Percentiles rank a stretch among this genome's conserved stretches.
phyloP scores from a whole-genome alignment of 331 rosid genomes.

The Dryas integrifolia region DNA sequence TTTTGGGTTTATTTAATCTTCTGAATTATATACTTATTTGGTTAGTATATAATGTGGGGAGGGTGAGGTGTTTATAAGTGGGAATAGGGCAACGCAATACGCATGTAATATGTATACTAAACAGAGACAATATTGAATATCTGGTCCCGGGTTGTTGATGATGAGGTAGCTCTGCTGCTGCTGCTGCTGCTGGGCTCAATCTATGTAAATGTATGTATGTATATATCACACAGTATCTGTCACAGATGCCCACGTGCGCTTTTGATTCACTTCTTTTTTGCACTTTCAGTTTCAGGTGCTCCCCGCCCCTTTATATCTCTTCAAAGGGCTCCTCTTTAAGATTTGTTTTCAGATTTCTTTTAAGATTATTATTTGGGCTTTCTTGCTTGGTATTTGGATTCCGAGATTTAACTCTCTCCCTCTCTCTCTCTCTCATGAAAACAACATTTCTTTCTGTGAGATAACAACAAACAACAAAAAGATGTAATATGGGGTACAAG shows the following conservation, averaged over 20 bases:
- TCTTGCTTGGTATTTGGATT: conserved; percentile 31
- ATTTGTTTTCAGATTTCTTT: conserved; percentile 17
- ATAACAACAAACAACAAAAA: conserved; percentile 30
- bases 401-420: conserved; percentile 4
- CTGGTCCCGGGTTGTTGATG: conserved; percentile 41
- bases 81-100: no score
- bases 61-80: no score
- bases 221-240: background rate
- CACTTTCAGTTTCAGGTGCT: conserved; percentile 45
- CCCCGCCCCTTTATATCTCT: background rate
- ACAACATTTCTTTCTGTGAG: conserved; percentile 41
- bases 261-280: conserved; percentile 26
- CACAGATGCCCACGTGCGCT: conserved; percentile 51
- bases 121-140: background rate
- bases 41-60: no score
- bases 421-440: conserved; percentile 15
- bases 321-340: conserved; percentile 11
- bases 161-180: no score
- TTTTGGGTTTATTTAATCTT: background rate
- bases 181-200: conserved; percentile 20
- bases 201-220: background rate
- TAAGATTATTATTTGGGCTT: conserved; percentile 21
- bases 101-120: no score
- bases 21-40: background rate
- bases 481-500: conserved; percentile 13